Percentiles rank a stretch among this genome's conserved stretches.
phyloP scores from a whole-genome alignment of 2,329 filamentous ascomycete species.

The Endocalyx cinctus region DNA sequence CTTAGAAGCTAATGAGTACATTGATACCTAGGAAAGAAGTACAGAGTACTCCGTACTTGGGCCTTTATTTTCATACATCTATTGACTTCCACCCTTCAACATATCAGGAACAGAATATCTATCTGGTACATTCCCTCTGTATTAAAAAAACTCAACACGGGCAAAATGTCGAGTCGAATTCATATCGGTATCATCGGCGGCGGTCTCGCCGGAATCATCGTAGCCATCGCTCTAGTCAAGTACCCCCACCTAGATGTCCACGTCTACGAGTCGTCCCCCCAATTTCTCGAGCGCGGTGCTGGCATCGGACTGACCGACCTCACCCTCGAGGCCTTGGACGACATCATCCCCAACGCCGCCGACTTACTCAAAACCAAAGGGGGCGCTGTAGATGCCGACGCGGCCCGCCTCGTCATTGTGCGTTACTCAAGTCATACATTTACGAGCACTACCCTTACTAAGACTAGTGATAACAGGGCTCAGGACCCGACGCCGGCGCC shows the following conservation, averaged over 20 bases:
- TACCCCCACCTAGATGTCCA: conserved; percentile 4
- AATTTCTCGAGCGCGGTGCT: conserved; percentile 4
- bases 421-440: neutral
- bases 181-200: conserved; percentile 3
- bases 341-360: conserved; percentile 4
- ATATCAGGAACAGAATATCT: too few species aligned
- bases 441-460: neutral
- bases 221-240: conserved; percentile 3
- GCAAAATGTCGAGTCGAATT: conserved; percentile 1
- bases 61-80: too few species aligned
- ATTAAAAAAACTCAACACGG: neutral
- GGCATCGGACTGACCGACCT: conserved; percentile 3
- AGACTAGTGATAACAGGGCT: conserved; percentile 1
- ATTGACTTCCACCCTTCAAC: too few species aligned
- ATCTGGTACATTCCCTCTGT: neutral
- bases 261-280: conserved; percentile 4
- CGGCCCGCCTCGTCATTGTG: conserved; percentile 4
- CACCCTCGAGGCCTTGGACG: conserved; percentile 3
- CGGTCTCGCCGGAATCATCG: conserved; percentile 2
- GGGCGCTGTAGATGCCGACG: conserved; percentile 2
- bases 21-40: too few species aligned
- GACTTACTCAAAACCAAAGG: conserved; percentile 2
- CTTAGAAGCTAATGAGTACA: too few species aligned
- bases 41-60: too few species aligned
- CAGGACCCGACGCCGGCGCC: conserved; percentile 2